Percentiles rank a stretch among this genome's conserved stretches.
These are phyloP conservation scores for Rhizophora apiculata DNA, from an alignment of 345 rosid genomes.

Conservation along the genomic window DNA sequence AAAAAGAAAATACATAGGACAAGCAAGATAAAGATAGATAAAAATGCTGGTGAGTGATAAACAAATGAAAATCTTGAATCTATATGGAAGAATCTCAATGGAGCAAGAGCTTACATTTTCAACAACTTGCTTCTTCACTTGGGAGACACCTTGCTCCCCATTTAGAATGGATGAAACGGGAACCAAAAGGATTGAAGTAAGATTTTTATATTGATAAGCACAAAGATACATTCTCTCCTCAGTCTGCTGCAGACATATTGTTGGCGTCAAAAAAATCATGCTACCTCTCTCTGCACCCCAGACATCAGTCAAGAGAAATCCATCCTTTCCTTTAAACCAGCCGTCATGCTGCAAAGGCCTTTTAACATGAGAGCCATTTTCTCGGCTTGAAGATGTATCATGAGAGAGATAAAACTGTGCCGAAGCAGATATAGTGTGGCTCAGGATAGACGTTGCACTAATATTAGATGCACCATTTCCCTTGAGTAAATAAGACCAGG, in stretches of 20 bases:
- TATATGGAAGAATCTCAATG: conserved; percentile 2
- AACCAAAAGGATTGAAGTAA: conserved; percentile 71
- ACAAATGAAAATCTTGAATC: neutral
- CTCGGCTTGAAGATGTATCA: conserved; percentile 37
- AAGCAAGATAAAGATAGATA: too few relatives aligned
- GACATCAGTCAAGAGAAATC: conserved; percentile 73
- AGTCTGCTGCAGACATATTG: conserved; percentile 64
- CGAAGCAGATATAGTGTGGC: conserved; percentile 40
- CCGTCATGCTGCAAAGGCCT: conserved; percentile 71
- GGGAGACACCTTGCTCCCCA: conserved; percentile 74
- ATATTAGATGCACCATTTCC: conserved; percentile 47
- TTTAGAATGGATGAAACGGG: conserved; percentile 67
- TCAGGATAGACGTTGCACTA: conserved; percentile 29
- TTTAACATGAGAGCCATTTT: conserved; percentile 36
- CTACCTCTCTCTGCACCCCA: conserved; percentile 59
- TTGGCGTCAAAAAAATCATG: conserved; percentile 49
- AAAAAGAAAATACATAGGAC: too few relatives aligned
- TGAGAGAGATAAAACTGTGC: conserved; percentile 40
- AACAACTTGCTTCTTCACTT: conserved; percentile 68
- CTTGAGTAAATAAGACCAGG: conserved; percentile 78
- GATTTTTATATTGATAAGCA: conserved; percentile 60
- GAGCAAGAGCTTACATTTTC: conserved; percentile 60
- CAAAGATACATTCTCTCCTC: conserved; percentile 79
- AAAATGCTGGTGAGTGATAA: too few relatives aligned
- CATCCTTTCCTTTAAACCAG: conserved; percentile 90